A percentile compares a stretch with the other conserved stretches of the same genome.
Conservation (phyloP, 139 green algal genomes). For the Cymbomonas tetramitiformis region DNA sequence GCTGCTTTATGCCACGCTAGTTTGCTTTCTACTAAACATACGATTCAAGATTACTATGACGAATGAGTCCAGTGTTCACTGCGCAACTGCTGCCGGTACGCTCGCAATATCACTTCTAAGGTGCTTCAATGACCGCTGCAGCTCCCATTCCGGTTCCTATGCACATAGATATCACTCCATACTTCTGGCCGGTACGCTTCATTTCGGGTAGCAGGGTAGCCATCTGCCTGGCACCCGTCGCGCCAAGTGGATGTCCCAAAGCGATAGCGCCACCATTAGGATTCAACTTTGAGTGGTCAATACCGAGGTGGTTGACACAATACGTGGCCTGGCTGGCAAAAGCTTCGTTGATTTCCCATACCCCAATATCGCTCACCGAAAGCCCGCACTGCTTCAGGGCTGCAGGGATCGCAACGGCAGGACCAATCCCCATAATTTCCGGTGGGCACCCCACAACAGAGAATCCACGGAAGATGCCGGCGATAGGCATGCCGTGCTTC, state of each 20-base stretch:
- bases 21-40: too few species aligned
- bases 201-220: slow-evolving; percentile 94
- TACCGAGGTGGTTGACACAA: slow-evolving; percentile 63
- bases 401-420: slow-evolving; percentile 83
- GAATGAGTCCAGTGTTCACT: too few species aligned
- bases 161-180: slow-evolving; percentile 95
- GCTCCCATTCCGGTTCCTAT: too few species aligned
- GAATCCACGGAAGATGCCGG: slow-evolving; percentile 82
- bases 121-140: too few species aligned
- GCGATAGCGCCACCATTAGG: slow-evolving; percentile 92
- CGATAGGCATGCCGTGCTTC: slow-evolving; percentile 58
- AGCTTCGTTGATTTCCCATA: slow-evolving; percentile 97
- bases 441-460: slow-evolving; percentile 80
- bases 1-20: too few species aligned
- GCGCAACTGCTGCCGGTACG: too few species aligned
- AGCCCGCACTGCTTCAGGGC: slow-evolving; percentile 48
- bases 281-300: slow-evolving; percentile 82
- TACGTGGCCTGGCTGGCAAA: slow-evolving; percentile 61
- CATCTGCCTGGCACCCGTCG: slow-evolving; percentile 48
- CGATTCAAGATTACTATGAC: too few species aligned
- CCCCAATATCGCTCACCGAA: slow-evolving; percentile 79
- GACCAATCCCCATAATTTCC: slow-evolving; percentile 89
- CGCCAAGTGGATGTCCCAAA: slow-evolving; percentile 83
- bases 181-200: slow-evolving; percentile 63
- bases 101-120: too few species aligned